A percentile compares a stretch with the other conserved stretches of the same genome.
Conservation (phyloP, 148 eudicot genomes). For the Chenopodium album region DNA sequence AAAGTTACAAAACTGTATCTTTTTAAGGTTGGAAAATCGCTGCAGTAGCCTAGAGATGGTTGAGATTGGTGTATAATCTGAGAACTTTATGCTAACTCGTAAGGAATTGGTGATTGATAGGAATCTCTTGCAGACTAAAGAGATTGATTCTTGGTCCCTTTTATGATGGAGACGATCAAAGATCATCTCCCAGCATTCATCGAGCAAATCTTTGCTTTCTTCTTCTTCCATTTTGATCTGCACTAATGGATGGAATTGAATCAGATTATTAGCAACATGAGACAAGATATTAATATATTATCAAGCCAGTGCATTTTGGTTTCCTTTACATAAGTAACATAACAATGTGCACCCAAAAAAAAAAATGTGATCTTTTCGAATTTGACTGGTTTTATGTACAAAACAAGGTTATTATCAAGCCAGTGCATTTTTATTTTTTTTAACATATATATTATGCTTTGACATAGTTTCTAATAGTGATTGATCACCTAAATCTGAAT, state of each 20-base stretch:
- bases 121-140: conserved; percentile 32
- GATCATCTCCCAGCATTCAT: conserved; percentile 30
- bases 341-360: no score
- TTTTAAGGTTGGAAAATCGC: conserved; percentile 21
- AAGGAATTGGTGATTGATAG: conserved; percentile 14
- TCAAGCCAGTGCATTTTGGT: no score
- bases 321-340: no score
- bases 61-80: conserved; percentile 16
- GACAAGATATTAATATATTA: no score
- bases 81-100: background rate
- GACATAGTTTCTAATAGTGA: no score
- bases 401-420: no score
- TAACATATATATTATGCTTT: no score
- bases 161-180: conserved; percentile 6
- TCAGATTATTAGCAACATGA: background rate
- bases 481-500: no score
- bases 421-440: no score
- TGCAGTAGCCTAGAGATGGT: conserved; percentile 19
- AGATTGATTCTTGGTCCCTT: conserved; percentile 16
- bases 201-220: conserved; percentile 5
- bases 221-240: conserved; percentile 4
- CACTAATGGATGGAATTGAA: background rate
- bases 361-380: no score
- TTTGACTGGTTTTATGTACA: no score
- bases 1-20: conserved; percentile 16